A percentile compares a stretch with the other conserved stretches of the same genome.
phyloP scores from a whole-genome alignment of 805 yeast genomes.

The Priceomyces medius region DNA sequence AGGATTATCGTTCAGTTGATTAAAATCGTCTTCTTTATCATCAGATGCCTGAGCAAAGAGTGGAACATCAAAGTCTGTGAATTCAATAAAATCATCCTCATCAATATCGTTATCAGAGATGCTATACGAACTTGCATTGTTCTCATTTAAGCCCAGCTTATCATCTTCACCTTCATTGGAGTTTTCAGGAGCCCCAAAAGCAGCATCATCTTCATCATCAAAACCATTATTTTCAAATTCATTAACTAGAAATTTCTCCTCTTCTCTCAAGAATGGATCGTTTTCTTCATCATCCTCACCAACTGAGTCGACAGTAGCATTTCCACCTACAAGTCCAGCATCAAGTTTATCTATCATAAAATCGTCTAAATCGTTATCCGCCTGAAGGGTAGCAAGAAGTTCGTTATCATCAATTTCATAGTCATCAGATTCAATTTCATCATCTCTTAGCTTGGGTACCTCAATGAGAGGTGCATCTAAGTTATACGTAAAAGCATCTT shows the following conservation, averaged over 20 bases:
- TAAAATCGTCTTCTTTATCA: constrained; percentile 23
- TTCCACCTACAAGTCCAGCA: constrained; percentile 15
- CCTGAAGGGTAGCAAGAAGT: constrained; percentile 45
- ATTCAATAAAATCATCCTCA: constrained; percentile 43
- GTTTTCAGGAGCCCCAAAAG: constrained; percentile 17
- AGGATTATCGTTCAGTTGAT: constrained; percentile 10
- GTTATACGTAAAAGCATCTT: constrained; percentile 23
- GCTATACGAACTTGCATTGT: constrained; percentile 11
- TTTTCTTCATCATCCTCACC: constrained; percentile 33
- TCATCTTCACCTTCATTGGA: constrained; percentile 7
- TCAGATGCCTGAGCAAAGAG: constrained; percentile 17
- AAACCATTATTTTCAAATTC: constrained; percentile 48
- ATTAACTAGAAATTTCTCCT: constrained; percentile 44
- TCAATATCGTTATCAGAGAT: constrained; percentile 36
- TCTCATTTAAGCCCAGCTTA: constrained; percentile 18
- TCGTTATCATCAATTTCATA: constrained; percentile 56
- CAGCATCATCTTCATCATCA: constrained; percentile 39
- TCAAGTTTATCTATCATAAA: constrained; percentile 17
- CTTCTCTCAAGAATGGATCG: constrained; percentile 42
- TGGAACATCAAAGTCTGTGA: constrained; percentile 36
- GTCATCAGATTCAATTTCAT: constrained; percentile 56
- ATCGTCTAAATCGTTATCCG: constrained; percentile 45
- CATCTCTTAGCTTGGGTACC: constrained; percentile 53
- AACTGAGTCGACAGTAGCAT: constrained; percentile 30
- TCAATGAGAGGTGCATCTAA: constrained; percentile 37